A percentile compares a stretch with the other conserved stretches of the same genome.
These are phyloP conservation scores for Saccharomycopsis vini DNA, from an alignment of 805 yeast species.

Conservation along the genomic window DNA sequence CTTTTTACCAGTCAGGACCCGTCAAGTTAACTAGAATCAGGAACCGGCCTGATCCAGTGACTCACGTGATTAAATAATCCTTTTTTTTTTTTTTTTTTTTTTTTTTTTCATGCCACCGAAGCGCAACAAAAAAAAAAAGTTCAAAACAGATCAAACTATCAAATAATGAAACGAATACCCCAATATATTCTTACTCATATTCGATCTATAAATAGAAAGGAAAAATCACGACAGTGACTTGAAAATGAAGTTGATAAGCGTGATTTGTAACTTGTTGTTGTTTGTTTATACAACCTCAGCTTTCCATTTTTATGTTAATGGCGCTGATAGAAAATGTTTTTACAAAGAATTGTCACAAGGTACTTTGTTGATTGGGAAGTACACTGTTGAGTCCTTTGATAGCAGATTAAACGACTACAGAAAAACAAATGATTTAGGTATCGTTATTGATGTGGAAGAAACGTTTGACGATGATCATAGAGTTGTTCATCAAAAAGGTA, in stretches of 20 bases:
- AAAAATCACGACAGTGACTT: not conserved
- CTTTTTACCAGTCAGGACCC: no score
- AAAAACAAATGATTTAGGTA: slow-evolving; percentile 29
- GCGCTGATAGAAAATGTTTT: slow-evolving; percentile 47
- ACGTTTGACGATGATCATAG: slow-evolving; percentile 71
- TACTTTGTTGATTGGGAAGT: slow-evolving; percentile 41
- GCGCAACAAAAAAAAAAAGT: no score
- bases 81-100: not conserved
- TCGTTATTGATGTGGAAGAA: slow-evolving; percentile 43
- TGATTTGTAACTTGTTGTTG: not conserved
- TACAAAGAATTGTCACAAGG: slow-evolving; percentile 45
- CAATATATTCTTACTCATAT: no score
- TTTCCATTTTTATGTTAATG: slow-evolving; percentile 43
- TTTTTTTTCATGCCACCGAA: not conserved
- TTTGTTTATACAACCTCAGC: slow-evolving; percentile 1
- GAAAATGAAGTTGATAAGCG: no score
- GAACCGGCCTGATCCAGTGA: not conserved
- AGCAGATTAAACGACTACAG: slow-evolving; percentile 28
- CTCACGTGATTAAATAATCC: not conserved
- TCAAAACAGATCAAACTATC: no score
- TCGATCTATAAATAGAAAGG: no score
- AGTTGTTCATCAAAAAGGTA: slow-evolving; percentile 61
- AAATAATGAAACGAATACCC: no score
- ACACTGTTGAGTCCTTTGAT: slow-evolving; percentile 38
- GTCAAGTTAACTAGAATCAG: no score